These are phyloP conservation scores for Casuarina cunninghamiana DNA, from an alignment of 306 rosid genomes.

Conservation along the genomic window DNA sequence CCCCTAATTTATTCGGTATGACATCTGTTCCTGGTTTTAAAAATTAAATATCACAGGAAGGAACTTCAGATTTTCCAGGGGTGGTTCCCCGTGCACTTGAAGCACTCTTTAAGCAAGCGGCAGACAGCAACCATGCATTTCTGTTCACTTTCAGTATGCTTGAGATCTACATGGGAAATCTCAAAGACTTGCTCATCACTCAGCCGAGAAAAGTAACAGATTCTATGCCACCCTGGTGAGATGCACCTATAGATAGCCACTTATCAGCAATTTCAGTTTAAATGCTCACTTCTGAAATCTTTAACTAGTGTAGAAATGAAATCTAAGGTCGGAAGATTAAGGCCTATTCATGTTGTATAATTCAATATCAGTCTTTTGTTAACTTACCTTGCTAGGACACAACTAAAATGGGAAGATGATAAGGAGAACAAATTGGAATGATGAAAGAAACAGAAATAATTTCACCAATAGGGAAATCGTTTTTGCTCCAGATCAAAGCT, in stretches of 20 bases:
- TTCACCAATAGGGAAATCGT: background rate
- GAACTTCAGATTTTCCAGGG: slow-evolving; percentile 35
- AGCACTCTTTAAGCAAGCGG: slow-evolving; percentile 39
- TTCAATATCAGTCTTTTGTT: background rate
- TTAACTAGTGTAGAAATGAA: background rate
- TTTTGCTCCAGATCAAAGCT: background rate
- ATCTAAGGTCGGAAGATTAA: background rate
- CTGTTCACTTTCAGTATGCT: slow-evolving; percentile 46
- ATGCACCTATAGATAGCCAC: background rate
- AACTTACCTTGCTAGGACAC: background rate
- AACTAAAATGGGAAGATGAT: background rate
- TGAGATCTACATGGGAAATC: slow-evolving; percentile 48
- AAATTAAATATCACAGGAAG: slow-evolving; percentile 27
- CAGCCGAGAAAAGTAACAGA: slow-evolving; percentile 36
- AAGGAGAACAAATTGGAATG: background rate
- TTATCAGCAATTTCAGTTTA: background rate
- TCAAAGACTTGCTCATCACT: slow-evolving; percentile 40
- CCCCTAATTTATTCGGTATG: background rate
- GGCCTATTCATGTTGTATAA: background rate
- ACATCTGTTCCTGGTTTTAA: slow-evolving; percentile 12
- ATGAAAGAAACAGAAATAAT: too few relatives aligned
- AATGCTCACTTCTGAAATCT: background rate
- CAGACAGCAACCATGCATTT: slow-evolving; percentile 30
- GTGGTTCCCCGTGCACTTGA: slow-evolving; percentile 41
- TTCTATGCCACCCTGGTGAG: slow-evolving; percentile 34